Base-by-base conservation (phyloP, 768 basidiomycete species). In the Pleurotus ostreatus region DNA sequence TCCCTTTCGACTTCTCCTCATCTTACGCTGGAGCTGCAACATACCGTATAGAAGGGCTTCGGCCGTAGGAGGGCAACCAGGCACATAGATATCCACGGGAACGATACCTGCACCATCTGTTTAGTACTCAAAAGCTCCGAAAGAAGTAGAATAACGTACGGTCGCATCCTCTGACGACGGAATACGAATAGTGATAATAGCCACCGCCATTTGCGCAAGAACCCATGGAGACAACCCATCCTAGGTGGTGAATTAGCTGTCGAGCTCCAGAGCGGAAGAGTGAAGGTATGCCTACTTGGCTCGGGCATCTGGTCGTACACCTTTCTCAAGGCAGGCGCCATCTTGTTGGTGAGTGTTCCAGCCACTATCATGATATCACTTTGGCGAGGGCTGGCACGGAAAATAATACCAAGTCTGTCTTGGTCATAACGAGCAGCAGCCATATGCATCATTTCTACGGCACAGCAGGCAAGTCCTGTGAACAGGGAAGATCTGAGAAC, bases 401-500 rank as follows among this genome's bases (percentile, higher is more conserved):
- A 99, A 41, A 99, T 91, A 56, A 98, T 87, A 61, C 97, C 97
- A 30, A 99, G 78, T 59, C 97, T 84, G 70, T 99, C 97, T 70
- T 98, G 97, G 72, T 99, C 97, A 71, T 98, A 99, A 57, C 97
- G 86, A 15, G 97, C 92, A 41, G 97, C 95, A 49, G 97, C 97
- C 94, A 98, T 96, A 77, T 99, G 97, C 95, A 97, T 98, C 90
- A 93, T 92, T 76, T 99, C 97, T 30, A 99, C 97, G 20, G 97
- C 97, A 71, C 97, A 99, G 71, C 97, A 99, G 4, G 97, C 97
- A 51, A 99, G 83, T 74, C 96, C 94, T 90, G 43, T 15, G 41
- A 59, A 30, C 57, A 55, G 57, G 34, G 8, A 44, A 15, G 58
- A 56, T 20, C 61, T 45, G 20, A 16, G 20, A 23, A 20, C 34